Percentiles rank a stretch among this genome's conserved stretches.
These are phyloP conservation scores for Penicillium pancosmium DNA, from an alignment of 495 filamentous ascomycete species.

Conservation along the genomic window DNA sequence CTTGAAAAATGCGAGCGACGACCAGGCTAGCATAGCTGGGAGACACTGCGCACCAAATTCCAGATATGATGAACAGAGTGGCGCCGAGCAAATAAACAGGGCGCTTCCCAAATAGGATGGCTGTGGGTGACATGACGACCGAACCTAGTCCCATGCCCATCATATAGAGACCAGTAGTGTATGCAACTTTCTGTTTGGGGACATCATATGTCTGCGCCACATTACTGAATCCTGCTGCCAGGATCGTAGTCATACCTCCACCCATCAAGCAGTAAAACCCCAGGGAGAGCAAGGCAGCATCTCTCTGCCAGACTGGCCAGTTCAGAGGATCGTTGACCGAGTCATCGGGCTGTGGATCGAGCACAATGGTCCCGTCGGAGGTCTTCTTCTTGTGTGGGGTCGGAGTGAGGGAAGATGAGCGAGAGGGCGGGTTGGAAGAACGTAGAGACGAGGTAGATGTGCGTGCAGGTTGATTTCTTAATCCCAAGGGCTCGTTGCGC, in stretches of 20 bases:
- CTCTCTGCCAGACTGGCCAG: conserved; percentile 83
- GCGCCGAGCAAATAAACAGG: conserved; percentile 86
- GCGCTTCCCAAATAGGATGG: conserved; percentile 87
- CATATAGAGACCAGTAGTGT: conserved; percentile 96
- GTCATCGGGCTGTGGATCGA: conserved; percentile 92
- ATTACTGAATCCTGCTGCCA: conserved; percentile 87
- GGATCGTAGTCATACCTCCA: conserved; percentile 87
- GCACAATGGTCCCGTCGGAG: conserved; percentile 78
- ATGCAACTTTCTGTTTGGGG: conserved; percentile 71
- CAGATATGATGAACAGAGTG: conserved; percentile 72
- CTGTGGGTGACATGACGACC: conserved; percentile 83
- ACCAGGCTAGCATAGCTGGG: conserved; percentile 80
- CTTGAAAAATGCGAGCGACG: conserved; percentile 82
- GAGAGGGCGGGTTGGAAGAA: conserved; percentile 53
- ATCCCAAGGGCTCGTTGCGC: conserved; percentile 80
- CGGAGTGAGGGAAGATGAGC: conserved; percentile 36
- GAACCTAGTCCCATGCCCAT: conserved; percentile 87
- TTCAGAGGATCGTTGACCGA: conserved; percentile 91
- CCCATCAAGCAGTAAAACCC: conserved; percentile 93
- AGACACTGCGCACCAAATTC: conserved; percentile 85
- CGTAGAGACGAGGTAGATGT: conserved; percentile 78
- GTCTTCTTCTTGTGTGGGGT: conserved; percentile 71
- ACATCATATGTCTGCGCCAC: conserved; percentile 75
- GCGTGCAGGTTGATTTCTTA: conserved; percentile 72
- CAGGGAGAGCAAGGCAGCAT: conserved; percentile 78